Conservation (phyloP, 2,329 filamentous ascomycete genomes). For the Hypomyces perniciosus region DNA sequence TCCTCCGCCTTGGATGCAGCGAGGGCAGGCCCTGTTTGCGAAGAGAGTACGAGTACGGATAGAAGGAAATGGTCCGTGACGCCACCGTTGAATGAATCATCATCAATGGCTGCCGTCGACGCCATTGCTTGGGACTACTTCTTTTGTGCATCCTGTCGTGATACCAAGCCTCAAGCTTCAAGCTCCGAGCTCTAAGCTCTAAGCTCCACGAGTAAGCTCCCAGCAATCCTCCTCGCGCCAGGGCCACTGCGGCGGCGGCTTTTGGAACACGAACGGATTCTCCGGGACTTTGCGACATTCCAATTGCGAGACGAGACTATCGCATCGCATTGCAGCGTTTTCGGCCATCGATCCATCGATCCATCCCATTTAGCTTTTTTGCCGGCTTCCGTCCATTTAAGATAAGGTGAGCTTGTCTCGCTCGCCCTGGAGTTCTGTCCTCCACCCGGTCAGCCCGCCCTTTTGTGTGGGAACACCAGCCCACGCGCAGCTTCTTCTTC, state of each 20-base stretch:
- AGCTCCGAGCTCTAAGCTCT: slow-evolving; percentile 8
- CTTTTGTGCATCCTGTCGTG: slow-evolving; percentile 1
- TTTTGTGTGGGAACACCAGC: not conserved
- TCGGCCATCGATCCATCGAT: no score
- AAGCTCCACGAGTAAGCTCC: slow-evolving; percentile 2
- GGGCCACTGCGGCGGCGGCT: no score
- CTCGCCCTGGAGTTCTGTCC: no score
- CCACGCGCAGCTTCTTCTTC: slow-evolving; percentile 4
- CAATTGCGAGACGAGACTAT: no score
- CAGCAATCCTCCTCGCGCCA: not conserved
- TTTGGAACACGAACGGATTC: no score
- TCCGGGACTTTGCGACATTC: no score
- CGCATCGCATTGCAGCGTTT: no score
- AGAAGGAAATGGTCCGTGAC: not conserved
- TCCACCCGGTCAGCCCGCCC: no score
- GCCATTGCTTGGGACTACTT: slow-evolving; percentile 2
- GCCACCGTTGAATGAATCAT: slow-evolving; percentile 5
- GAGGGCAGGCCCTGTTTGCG: not conserved
- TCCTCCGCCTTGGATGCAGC: no score
- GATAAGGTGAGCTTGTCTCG: no score
- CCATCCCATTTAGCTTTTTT: no score
- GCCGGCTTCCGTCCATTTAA: no score
- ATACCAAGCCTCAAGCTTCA: slow-evolving; percentile 11
- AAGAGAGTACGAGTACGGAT: not conserved
- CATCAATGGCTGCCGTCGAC: slow-evolving; percentile 10